Evolutionary conservation across 495 filamentous ascomycete genomes (phyloP), one percentile per base, ranked within the genome.

Genomic region (Aspergillus ostianus): DNA sequence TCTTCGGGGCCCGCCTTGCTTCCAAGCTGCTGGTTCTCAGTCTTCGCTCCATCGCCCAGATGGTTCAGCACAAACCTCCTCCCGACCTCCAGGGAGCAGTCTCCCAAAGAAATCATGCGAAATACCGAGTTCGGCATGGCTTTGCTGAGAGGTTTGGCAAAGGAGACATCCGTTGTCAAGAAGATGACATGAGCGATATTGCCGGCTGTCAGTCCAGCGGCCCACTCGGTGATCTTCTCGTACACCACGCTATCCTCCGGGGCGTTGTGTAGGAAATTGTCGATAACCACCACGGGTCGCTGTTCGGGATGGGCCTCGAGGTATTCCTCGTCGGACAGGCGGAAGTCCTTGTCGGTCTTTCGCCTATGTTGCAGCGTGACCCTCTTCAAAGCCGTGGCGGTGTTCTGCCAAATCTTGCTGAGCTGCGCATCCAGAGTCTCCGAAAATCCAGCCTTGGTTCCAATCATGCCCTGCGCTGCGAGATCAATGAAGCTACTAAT

Each of bases 141-240:
- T 71, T 90, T 93, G 67, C 89, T 87, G 2, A 98, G 80, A 7
- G 90, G 87, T 65, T 98, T 98, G 15, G 89, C 85, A 72, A 89
- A 97, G 3, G 92, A 90, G 3, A 91, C 83, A 61, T 98, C 95
- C 62, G 90, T 90, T 0, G 93, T 96, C n/a, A 98, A 81, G 78
- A 98, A 97, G 50, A 98, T 88, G 61, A 98, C 93, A 71, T 98
- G 94, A 3, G 94, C 95, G 47, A 96, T 83, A 62, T 97, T 97
- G n/a, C 84, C 82, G 4, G 89, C 87, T 0, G 92, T 91, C n/a
- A 98, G 77, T 0, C 85, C 80, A 4, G 95, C 91, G 3, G 93
- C 92, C 90, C 92, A 98, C 66, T 97, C 90, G 7, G 92, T 84
- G 46, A 98, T 83, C 70, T 92, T 95, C 65, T 96, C 91, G 65